phyloP scores from a whole-genome alignment of 106 monocot genomes.

The Dendrobium officinale region DNA sequence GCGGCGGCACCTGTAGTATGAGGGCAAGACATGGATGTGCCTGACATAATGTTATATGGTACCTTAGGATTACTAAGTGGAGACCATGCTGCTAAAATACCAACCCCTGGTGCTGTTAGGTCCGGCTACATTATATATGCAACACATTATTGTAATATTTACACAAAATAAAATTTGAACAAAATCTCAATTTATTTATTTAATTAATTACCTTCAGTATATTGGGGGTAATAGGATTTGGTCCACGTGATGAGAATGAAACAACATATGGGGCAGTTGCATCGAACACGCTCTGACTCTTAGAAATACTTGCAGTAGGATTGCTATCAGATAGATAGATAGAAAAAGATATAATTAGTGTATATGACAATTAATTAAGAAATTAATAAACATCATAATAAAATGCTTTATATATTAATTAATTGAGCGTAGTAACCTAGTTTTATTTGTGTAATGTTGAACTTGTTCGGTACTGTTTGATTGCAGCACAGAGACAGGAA shows the following conservation, averaged over 20 bases:
- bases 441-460: conserved; percentile 4
- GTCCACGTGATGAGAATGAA: conserved; percentile 30
- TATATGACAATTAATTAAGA: not conserved
- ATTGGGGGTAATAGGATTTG: conserved; percentile 19
- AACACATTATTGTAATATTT: not conserved
- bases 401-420: too few species aligned
- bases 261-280: not conserved
- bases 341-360: not conserved
- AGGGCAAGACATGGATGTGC: conserved; percentile 42
- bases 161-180: not conserved
- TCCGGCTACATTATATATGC: conserved; percentile 12
- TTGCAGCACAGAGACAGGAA: conserved; percentile 8
- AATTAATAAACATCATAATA: not conserved
- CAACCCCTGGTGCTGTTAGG: conserved; percentile 19
- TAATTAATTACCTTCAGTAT: conserved; percentile 23
- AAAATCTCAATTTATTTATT: not conserved
- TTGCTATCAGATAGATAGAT: not conserved
- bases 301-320: conserved; percentile 22
- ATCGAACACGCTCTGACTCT: conserved; percentile 18
- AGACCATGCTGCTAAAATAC: conserved; percentile 23
- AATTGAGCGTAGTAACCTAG: conserved; percentile 8
- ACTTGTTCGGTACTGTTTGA: not conserved
- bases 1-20: conserved; percentile 26
- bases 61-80: not conserved
- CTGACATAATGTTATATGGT: conserved; percentile 28